phyloP scores from a whole-genome alignment of 2,329 filamentous ascomycete species.

The Chaetomium olivaceum region DNA sequence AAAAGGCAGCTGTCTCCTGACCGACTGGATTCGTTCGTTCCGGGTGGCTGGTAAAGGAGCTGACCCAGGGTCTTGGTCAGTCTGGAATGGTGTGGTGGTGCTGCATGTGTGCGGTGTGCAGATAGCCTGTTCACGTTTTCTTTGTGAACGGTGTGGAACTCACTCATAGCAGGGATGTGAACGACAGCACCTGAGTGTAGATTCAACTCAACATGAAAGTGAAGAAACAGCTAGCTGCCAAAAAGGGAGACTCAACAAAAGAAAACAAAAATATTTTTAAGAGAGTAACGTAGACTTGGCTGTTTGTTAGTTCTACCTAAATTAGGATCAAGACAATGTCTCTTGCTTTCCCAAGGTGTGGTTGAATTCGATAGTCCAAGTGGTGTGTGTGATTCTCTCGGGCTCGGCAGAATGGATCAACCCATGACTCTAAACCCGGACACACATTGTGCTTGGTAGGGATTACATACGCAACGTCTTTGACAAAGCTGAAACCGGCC shows the following conservation, averaged over 20 bases:
- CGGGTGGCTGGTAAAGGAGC: neutral
- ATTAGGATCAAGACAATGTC: neutral
- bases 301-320: neutral
- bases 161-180: neutral
- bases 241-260: neutral
- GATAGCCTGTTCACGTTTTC: neutral
- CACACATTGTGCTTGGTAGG: slow-evolving; percentile 18
- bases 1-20: slow-evolving; percentile 7
- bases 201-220: neutral
- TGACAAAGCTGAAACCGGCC: neutral
- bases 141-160: neutral
- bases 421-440: slow-evolving; percentile 8
- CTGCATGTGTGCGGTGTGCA: neutral
- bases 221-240: neutral
- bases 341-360: neutral
- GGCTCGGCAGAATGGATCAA: neutral
- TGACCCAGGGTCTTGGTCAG: neutral
- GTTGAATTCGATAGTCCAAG: neutral
- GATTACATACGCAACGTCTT: neutral
- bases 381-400: neutral
- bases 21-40: neutral
- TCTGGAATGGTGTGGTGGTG: neutral
- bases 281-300: neutral
- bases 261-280: neutral
- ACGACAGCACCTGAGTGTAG: too few relatives aligned